Evolutionary conservation across 2,329 filamentous ascomycete species (phyloP), one percentile per base, ranked within the genome.

Genomic region (Fusarium concolor): DNA sequence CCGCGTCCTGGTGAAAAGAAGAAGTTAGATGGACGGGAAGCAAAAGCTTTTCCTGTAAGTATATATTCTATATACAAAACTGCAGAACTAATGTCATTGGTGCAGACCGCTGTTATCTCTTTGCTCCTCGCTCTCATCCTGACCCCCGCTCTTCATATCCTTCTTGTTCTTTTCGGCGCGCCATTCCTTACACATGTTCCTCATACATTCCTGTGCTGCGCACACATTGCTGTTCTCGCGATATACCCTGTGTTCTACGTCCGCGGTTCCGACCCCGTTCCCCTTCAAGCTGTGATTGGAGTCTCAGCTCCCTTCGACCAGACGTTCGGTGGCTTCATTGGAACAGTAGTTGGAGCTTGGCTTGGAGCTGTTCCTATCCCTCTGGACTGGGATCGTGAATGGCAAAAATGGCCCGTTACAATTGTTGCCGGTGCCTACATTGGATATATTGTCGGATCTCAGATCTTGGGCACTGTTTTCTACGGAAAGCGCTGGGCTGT

Each of bases 321-420:
- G 76, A 88, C 92, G 0, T 96, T 93, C 80, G 95, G 94, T 4
- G 93, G 89, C 3, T 85, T 93, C 11, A 79, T 94, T n/a, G 96
- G 96, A 7, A 89, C 89, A 0, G 82, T 91, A 26, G 74, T 95
- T 2, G 96, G 96, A 8, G 93, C 93, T 39, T 98, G 96, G 96
- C 81, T 97, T 41, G 96, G 96, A 5, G 96, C 96, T 10, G 89
- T 98, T 53, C 96, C 96, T 0, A 98, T 99, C 72, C 96, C 96
- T 3, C 83, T 99, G 70, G 96, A 99, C 78, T 98, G 95, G 95
- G 96, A 99, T 78, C 89, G 96, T n/a, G 94, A 97, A 72, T 99
- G 96, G 96, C 96, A 99, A 86, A 92, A 91, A 78, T 99, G 95
- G 92, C 96, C 96, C 0, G 90, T 98, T 46, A 99, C 96, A 0